These are phyloP conservation scores for Sarocladium kiliense DNA, from an alignment of 2,329 filamentous ascomycete genomes.

Conservation along the genomic window DNA sequence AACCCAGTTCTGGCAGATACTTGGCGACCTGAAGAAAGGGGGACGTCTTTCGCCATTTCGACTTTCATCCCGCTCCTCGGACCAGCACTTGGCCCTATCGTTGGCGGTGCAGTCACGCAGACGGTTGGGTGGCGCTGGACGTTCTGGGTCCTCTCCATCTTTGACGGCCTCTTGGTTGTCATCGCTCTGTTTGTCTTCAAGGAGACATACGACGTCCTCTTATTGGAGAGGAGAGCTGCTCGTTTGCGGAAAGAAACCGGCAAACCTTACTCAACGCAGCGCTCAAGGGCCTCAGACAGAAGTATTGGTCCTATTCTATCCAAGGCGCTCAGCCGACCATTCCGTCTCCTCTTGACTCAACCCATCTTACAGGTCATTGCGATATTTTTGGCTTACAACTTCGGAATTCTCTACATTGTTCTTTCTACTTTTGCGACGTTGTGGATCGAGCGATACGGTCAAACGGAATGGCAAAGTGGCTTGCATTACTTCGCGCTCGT, in stretches of 20 bases:
- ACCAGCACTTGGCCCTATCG: constrained; percentile 62
- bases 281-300: background rate
- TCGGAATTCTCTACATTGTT: constrained; percentile 46
- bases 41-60: constrained; percentile 29
- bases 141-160: constrained; percentile 61
- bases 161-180: constrained; percentile 48
- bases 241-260: constrained; percentile 8
- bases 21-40: constrained; percentile 28
- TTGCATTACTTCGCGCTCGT: constrained; percentile 48
- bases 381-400: constrained; percentile 39
- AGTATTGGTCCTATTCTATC: background rate
- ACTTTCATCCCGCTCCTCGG: constrained; percentile 38
- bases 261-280: background rate
- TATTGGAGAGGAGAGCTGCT: constrained; percentile 23
- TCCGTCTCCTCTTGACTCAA: constrained; percentile 31
- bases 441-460: constrained; percentile 39
- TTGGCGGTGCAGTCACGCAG: constrained; percentile 60
- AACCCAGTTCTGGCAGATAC: constrained; percentile 30
- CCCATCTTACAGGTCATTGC: constrained; percentile 43
- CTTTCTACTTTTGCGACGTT: constrained; percentile 47
- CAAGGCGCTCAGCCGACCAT: constrained; percentile 16
- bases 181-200: constrained; percentile 44
- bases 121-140: constrained; percentile 64
- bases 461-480: constrained; percentile 36
- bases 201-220: constrained; percentile 59